Conservation (phyloP, 2,329 filamentous ascomycete species). For the Ophiostoma sp. region DNA sequence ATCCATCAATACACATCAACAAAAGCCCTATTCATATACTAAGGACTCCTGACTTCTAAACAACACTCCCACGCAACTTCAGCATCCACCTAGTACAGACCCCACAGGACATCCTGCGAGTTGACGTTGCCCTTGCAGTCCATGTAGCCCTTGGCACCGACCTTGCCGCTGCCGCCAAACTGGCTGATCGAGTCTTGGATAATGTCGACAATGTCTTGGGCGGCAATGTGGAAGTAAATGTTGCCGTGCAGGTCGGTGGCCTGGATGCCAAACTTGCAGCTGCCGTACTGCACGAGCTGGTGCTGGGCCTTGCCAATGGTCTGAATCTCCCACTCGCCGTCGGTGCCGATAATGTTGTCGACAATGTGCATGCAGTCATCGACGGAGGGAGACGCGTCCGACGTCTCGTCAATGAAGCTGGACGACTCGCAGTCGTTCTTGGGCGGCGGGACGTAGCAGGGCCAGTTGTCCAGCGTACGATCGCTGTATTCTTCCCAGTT, state of each 20-base stretch:
- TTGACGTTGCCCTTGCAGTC: slow-evolving; percentile 33
- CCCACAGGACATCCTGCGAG: slow-evolving; percentile 20
- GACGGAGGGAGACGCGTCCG: slow-evolving; percentile 38
- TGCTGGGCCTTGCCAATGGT: slow-evolving; percentile 31
- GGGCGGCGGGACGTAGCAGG: slow-evolving; percentile 37
- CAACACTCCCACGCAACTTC: too few species aligned
- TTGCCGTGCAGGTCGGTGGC: slow-evolving; percentile 32
- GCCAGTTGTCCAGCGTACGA: slow-evolving; percentile 34
- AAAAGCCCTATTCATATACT: too few species aligned
- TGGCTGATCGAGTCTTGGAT: slow-evolving; percentile 36
- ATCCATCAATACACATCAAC: too few species aligned
- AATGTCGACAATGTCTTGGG: slow-evolving; percentile 41
- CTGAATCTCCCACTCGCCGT: slow-evolving; percentile 29
- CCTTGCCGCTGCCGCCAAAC: slow-evolving; percentile 34
- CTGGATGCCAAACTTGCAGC: slow-evolving; percentile 40
- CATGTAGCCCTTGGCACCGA: slow-evolving; percentile 41
- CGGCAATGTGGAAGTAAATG: slow-evolving; percentile 38
- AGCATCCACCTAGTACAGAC: slow-evolving; percentile 19
- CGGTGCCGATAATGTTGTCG: slow-evolving; percentile 36
- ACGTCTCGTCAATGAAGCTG: slow-evolving; percentile 39
- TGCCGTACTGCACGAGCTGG: slow-evolving; percentile 34
- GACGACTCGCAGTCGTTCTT: slow-evolving; percentile 36
- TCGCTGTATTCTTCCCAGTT: slow-evolving; percentile 37
- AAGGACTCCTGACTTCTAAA: too few species aligned
- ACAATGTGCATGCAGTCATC: slow-evolving; percentile 40